Evolutionary conservation across 169 alveolate genomes (phyloP).

Genomic region (Plasmodium reichenowi): DNA sequence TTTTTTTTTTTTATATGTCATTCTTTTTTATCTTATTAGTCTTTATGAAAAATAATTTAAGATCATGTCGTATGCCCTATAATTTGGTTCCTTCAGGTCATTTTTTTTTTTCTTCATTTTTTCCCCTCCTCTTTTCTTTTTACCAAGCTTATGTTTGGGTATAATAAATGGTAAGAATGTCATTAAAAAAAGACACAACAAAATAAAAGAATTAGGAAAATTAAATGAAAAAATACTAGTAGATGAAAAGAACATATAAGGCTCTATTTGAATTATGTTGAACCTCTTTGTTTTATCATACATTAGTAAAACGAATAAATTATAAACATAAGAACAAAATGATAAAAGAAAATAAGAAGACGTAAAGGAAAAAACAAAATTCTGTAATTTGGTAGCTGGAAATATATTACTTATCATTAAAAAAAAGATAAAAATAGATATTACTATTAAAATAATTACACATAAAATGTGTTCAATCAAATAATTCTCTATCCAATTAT

Average conservation of each 20-base stretch:
- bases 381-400: slow-evolving; percentile 61
- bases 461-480: slow-evolving; percentile 11
- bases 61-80: slow-evolving; percentile 20
- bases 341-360: slow-evolving; percentile 66
- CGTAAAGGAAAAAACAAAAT: slow-evolving; percentile 71
- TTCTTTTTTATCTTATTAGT: too few relatives aligned
- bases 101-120: slow-evolving; percentile 11
- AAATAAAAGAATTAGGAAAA: slow-evolving; percentile 16
- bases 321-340: slow-evolving; percentile 16
- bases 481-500: slow-evolving; percentile 9
- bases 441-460: slow-evolving; percentile 21
- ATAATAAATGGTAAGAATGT: slow-evolving; percentile 10
- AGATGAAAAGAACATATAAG: slow-evolving; percentile 56
- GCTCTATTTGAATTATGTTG: slow-evolving; percentile 64
- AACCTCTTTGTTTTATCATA: background rate
- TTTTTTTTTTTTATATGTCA: too few relatives aligned
- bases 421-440: slow-evolving; percentile 28
- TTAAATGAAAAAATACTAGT: slow-evolving; percentile 47
- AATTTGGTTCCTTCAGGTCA: background rate
- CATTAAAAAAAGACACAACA: slow-evolving; percentile 5
- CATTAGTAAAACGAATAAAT: background rate
- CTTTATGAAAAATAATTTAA: slow-evolving; percentile 29
- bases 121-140: background rate
- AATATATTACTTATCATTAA: slow-evolving; percentile 70
- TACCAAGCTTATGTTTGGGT: background rate